Evolutionary conservation across 2,329 filamentous ascomycete species (phyloP).

Genomic region (Dactylella cylindrospora): DNA sequence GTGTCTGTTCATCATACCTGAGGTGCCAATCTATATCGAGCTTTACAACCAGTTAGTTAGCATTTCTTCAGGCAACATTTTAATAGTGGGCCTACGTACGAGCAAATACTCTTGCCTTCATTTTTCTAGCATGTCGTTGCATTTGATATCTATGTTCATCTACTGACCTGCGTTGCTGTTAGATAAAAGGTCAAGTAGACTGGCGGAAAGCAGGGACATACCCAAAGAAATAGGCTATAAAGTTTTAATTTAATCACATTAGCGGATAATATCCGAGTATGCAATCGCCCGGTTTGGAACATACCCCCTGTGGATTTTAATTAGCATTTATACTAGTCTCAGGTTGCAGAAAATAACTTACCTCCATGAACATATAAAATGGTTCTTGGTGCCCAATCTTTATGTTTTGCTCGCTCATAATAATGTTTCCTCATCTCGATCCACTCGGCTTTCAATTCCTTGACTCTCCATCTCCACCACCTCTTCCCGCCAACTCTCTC

Average conservation of each 20-base stretch:
- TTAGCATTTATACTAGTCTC: slow-evolving; percentile 9
- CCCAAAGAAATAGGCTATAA: slow-evolving; percentile 40
- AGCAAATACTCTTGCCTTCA: slow-evolving; percentile 85
- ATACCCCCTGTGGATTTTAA: slow-evolving; percentile 11
- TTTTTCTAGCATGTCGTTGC: slow-evolving; percentile 89
- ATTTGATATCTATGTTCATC: slow-evolving; percentile 98
- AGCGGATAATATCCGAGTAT: background rate
- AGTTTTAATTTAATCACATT: background rate
- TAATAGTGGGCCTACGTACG: slow-evolving; percentile 50
- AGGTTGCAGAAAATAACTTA: slow-evolving; percentile 15
- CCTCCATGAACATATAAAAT: slow-evolving; percentile 89
- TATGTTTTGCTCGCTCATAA: slow-evolving; percentile 66
- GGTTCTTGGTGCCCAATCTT: slow-evolving; percentile 67
- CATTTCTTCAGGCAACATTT: background rate
- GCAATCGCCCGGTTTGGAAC: background rate
- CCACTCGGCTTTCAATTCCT: slow-evolving; percentile 79
- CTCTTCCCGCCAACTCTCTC: slow-evolving; percentile 74
- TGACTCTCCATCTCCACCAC: slow-evolving; percentile 77
- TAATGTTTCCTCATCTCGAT: slow-evolving; percentile 90
- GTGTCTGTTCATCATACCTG: slow-evolving; percentile 37
- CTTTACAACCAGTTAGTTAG: slow-evolving; percentile 46
- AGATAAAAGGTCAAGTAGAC: background rate
- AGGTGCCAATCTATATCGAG: slow-evolving; percentile 78
- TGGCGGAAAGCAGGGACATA: background rate
- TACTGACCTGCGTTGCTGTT: slow-evolving; percentile 63